Evolutionary conservation across 2,329 filamentous ascomycete genomes (phyloP), one percentile per base, ranked within the genome.

Genomic region (Clonostachys solani): DNA sequence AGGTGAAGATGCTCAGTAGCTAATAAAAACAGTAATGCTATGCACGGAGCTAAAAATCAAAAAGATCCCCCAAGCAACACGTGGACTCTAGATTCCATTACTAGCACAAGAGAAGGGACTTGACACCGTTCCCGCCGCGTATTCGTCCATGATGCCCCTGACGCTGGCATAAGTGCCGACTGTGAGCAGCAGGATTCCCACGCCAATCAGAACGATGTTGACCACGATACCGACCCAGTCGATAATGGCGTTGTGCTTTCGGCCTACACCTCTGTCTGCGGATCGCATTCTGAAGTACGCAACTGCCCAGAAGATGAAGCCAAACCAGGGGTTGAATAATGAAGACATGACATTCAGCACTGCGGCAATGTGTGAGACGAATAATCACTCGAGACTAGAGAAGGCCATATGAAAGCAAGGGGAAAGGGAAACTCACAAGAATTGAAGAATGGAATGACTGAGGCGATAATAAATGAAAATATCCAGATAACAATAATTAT

Each of bases 271-370:
- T 3, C 75, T 60, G 7, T 89, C 85, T 2, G 79, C 85, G 17
- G 70, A 71, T 43, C 87, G 77, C 86, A 92, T 89, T 47, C 86
- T 80, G 59, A 91, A 79, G 60, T 89, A 92, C 1, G 87, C 88
- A 2, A 89, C 78, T 12, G 86, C 88, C 88, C 88, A 96, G 74
- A 96, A 96, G 60, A 96, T 95, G 74, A 96, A 96, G 19, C 92
- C 92, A 58, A 92, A 92, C 76, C 91, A 92, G 46, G 87, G 92
- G 68, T 96, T 90, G 61, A 96, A 96, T 2, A 96, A 78, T 5
- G 89, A 89, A n/a, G 84, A 87, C 85, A 91, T 88, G 51, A 90
- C 73, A 5, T 83, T 84, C n/a, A 83, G 66, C 3, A 84, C 76
- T 80, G 37, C 37, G 23, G 23, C 9, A 29, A 10, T 29, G 9